Conservation (phyloP, 2,329 filamentous ascomycete genomes). For the Stemphylium lycopersici region DNA sequence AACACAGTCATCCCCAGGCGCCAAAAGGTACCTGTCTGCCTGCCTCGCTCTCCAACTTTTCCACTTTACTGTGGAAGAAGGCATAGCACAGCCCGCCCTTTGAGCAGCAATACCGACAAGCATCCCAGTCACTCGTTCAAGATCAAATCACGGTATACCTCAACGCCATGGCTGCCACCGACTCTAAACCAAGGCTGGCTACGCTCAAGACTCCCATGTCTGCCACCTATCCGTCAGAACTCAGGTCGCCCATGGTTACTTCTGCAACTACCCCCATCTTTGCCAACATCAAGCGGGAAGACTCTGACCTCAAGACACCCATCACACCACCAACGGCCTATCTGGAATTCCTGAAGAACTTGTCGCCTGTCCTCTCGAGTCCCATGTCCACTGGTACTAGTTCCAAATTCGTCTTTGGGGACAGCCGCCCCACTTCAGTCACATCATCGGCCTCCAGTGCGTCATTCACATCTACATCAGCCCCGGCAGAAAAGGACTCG, state of each 20-base stretch:
- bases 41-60: slow-evolving; percentile 36
- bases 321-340: slow-evolving; percentile 92
- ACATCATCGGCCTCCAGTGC: slow-evolving; percentile 46
- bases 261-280: slow-evolving; percentile 55
- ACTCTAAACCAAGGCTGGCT: slow-evolving; percentile 50
- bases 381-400: slow-evolving; percentile 66
- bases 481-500: slow-evolving; percentile 40
- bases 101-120: slow-evolving; percentile 17
- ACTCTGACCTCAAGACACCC: slow-evolving; percentile 71
- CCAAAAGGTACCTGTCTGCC: slow-evolving; percentile 33
- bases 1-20: slow-evolving; percentile 38
- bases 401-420: slow-evolving; percentile 56
- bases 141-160: slow-evolving; percentile 10
- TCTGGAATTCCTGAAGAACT: slow-evolving; percentile 87
- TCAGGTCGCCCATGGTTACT: slow-evolving; percentile 68
- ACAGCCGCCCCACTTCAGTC: slow-evolving; percentile 48
- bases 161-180: slow-evolving; percentile 47
- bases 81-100: slow-evolving; percentile 31
- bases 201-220: slow-evolving; percentile 64
- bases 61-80: slow-evolving; percentile 36
- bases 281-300: slow-evolving; percentile 67
- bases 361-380: slow-evolving; percentile 73
- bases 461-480: slow-evolving; percentile 46
- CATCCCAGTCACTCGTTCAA: slow-evolving; percentile 40
- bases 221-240: slow-evolving; percentile 61